A percentile compares a stretch with the other conserved stretches of the same genome.
These are phyloP conservation scores for Euclidium syriacum DNA, from an alignment of 345 rosid genomes.

Conservation along the genomic window DNA sequence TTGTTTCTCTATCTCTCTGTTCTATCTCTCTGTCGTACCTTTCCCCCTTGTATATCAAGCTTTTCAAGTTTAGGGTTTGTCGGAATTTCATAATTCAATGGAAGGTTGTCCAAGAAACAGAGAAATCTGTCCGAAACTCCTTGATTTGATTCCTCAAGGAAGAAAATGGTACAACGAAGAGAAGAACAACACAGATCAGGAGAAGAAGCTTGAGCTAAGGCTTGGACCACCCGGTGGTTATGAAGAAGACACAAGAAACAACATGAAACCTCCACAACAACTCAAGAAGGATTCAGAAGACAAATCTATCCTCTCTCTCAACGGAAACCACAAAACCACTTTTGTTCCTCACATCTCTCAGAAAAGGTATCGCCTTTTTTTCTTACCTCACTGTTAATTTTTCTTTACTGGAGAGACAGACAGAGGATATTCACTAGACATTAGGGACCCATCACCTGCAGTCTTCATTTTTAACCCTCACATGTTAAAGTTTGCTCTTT, in stretches of 20 bases:
- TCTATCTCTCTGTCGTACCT: background rate
- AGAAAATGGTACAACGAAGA: constrained; percentile 38
- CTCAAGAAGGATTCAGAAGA: constrained; percentile 35
- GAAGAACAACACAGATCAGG: constrained; percentile 41
- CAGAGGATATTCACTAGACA: constrained; percentile 44
- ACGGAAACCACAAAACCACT: constrained; percentile 29
- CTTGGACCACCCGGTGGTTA: constrained; percentile 78
- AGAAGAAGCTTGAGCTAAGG: constrained; percentile 87
- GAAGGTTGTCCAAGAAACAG: constrained; percentile 45
- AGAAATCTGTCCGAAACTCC: constrained; percentile 48
- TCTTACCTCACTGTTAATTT: constrained; percentile 41
- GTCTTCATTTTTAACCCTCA: constrained; percentile 13
- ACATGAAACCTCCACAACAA: constrained; percentile 11
- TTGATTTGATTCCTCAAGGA: constrained; percentile 59
- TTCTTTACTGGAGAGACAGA: constrained; percentile 12
- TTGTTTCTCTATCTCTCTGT: background rate
- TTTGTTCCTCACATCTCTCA: constrained; percentile 40
- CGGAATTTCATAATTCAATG: constrained; percentile 26
- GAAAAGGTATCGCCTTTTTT: constrained; percentile 34
- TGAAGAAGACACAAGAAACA: constrained; percentile 39
- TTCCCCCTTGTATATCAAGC: too few relatives aligned
- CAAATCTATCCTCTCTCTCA: constrained; percentile 37
- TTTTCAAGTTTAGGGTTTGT: background rate
- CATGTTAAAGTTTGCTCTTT: background rate
- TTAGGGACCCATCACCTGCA: constrained; percentile 37